phyloP scores from a whole-genome alignment of 257 asterid species.

The Thymus quinquecostatus region DNA sequence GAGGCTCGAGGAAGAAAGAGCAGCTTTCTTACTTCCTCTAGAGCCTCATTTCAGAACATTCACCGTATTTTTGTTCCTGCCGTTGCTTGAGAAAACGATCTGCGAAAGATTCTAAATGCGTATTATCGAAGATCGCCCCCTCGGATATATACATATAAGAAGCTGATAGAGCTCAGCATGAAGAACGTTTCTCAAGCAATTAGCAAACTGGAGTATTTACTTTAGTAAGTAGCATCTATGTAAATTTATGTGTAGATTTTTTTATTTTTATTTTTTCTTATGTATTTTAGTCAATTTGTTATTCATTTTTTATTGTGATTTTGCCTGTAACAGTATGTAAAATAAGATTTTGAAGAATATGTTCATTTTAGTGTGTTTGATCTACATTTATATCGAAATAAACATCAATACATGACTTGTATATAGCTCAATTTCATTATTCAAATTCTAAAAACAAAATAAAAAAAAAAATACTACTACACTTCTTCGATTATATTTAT shows the following conservation, averaged over 20 bases:
- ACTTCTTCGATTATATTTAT: no score
- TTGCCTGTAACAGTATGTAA: conserved; percentile 4
- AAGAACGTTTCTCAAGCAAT: neutral
- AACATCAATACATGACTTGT: no score
- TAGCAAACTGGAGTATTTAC: neutral
- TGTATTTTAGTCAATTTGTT: conserved; percentile 23
- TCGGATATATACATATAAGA: neutral
- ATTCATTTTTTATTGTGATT: conserved; percentile 12
- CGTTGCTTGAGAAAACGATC: neutral
- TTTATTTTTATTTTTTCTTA: neutral
- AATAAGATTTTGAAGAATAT: conserved; percentile 23
- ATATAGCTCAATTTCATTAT: no score
- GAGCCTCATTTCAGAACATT: conserved; percentile 7
- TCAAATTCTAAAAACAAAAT: neutral
- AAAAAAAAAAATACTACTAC: no score
- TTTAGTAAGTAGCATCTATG: conserved; percentile 23
- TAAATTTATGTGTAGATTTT: conserved; percentile 30
- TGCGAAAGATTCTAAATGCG: neutral
- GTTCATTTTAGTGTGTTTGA: neutral
- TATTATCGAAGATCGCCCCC: neutral
- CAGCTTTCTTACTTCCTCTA: conserved; percentile 83
- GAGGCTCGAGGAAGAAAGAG: conserved; percentile 80
- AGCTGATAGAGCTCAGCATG: conserved; percentile 5
- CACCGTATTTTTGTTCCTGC: neutral
- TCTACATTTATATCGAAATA: neutral